phyloP scores from a whole-genome alignment of 768 basidiomycete species.

The Harrya chromipes region DNA sequence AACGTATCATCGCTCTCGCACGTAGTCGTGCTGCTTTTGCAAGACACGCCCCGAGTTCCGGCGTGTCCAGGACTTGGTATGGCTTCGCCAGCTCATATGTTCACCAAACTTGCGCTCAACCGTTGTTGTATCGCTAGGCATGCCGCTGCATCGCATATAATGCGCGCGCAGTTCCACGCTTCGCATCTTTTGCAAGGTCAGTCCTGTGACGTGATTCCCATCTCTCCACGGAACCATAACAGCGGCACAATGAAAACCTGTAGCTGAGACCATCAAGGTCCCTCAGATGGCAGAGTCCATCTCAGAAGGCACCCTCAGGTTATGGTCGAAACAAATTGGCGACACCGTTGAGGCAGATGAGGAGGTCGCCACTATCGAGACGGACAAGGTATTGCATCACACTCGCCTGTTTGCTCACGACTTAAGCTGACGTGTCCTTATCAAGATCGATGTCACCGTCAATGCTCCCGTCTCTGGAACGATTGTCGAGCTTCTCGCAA shows the following conservation, averaged over 20 bases:
- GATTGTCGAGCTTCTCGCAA: slow-evolving; percentile 81
- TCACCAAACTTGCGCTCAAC: slow-evolving; percentile 3
- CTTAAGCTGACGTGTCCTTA: slow-evolving; percentile 4
- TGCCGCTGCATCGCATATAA: slow-evolving; percentile 43
- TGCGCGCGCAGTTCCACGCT: slow-evolving; percentile 64
- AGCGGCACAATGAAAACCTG: background rate
- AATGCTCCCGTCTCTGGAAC: slow-evolving; percentile 88
- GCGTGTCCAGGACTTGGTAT: slow-evolving; percentile 49
- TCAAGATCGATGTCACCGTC: slow-evolving; percentile 93
- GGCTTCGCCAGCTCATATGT: slow-evolving; percentile 10
- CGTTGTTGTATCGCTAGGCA: slow-evolving; percentile 35
- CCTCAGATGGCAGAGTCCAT: slow-evolving; percentile 99
- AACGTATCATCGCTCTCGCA: slow-evolving; percentile 63
- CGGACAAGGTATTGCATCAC: slow-evolving; percentile 75
- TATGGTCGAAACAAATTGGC: slow-evolving; percentile 91
- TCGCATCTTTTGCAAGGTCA: slow-evolving; percentile 67
- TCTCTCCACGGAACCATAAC: slow-evolving; percentile 8
- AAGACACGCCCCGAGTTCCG: slow-evolving; percentile 28
- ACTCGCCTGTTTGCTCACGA: background rate
- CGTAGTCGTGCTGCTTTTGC: slow-evolving; percentile 53
- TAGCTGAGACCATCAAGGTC: slow-evolving; percentile 89
- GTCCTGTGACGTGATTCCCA: slow-evolving; percentile 26
- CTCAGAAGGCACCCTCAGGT: slow-evolving; percentile 93
- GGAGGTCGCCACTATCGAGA: slow-evolving; percentile 97
- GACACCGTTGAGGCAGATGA: slow-evolving; percentile 90